Conservation (phyloP, 2,329 filamentous ascomycete species). For the Beauveria pseudobassiana region DNA sequence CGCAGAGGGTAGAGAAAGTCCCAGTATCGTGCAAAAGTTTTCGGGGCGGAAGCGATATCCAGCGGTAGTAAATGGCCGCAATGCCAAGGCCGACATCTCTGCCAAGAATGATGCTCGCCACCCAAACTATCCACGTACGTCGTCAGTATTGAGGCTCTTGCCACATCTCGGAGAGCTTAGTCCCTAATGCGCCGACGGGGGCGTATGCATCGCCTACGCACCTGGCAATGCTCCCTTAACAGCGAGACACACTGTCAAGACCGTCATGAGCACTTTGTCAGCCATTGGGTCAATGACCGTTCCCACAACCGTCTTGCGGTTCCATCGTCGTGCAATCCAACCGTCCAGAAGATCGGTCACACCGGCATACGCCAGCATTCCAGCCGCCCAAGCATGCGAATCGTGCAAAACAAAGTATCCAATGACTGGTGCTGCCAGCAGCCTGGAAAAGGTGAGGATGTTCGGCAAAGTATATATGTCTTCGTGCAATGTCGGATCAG, state of each 20-base stretch:
- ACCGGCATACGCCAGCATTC: slow-evolving; percentile 86
- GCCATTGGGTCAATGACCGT: slow-evolving; percentile 95
- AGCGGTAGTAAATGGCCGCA: slow-evolving; percentile 89
- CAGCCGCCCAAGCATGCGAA: slow-evolving; percentile 68
- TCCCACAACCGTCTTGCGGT: slow-evolving; percentile 86
- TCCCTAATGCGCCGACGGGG: not conserved
- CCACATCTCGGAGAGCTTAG: not conserved
- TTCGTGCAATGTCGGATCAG: slow-evolving; percentile 47
- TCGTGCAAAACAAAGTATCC: slow-evolving; percentile 86
- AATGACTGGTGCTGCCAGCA: slow-evolving; percentile 73
- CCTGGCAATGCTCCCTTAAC: slow-evolving; percentile 74
- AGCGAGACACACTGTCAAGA: slow-evolving; percentile 78
- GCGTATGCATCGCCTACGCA: slow-evolving; percentile 34
- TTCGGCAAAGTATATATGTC: slow-evolving; percentile 98
- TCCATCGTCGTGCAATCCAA: slow-evolving; percentile 83
- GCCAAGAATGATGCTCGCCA: slow-evolving; percentile 84
- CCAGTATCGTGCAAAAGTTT: slow-evolving; percentile 91
- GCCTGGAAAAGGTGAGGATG: slow-evolving; percentile 77
- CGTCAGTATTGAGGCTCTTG: not conserved
- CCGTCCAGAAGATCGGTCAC: slow-evolving; percentile 90
- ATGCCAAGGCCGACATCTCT: slow-evolving; percentile 77
- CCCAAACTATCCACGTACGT: slow-evolving; percentile 52
- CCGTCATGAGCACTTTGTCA: slow-evolving; percentile 93
- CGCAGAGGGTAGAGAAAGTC: slow-evolving; percentile 88
- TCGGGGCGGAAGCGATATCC: slow-evolving; percentile 91